Evolutionary conservation across 495 filamentous ascomycete genomes (phyloP).

Genomic region (Extremus antarcticus): DNA sequence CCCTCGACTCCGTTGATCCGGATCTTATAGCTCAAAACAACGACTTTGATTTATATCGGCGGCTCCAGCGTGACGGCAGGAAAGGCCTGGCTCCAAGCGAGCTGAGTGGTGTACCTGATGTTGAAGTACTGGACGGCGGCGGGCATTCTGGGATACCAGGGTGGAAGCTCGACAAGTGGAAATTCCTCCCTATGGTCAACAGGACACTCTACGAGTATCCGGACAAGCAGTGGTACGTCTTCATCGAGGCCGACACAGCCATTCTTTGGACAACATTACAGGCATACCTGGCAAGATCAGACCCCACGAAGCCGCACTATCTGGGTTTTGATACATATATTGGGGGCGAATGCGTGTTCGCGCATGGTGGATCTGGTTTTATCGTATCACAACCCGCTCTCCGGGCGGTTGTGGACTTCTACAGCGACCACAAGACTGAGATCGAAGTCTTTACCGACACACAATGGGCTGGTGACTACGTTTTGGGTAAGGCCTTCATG

Average conservation of each 20-base stretch:
- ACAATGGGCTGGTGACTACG: conserved; percentile 12
- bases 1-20: background rate
- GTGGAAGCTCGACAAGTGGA: no score
- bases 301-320: conserved; percentile 39
- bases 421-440: background rate
- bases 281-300: conserved; percentile 40
- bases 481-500: conserved; percentile 5
- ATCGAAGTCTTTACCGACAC: background rate
- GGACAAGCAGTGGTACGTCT: conserved; percentile 52
- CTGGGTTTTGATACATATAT: conserved; percentile 29
- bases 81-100: background rate
- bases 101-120: background rate
- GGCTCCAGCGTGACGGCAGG: conserved; percentile 17
- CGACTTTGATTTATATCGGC: conserved; percentile 27
- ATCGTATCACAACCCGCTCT: conserved; percentile 12
- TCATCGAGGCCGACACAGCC: conserved; percentile 59
- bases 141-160: conserved; percentile 39
- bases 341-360: conserved; percentile 37
- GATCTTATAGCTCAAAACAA: conserved; percentile 4
- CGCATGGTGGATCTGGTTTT: conserved; percentile 46
- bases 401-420: background rate
- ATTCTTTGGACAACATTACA: conserved; percentile 52
- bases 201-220: conserved; percentile 45
- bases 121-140: background rate
- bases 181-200: conserved; percentile 56